phyloP scores from a whole-genome alignment of 129 eudicot genomes.

The Artemisia argyi region DNA sequence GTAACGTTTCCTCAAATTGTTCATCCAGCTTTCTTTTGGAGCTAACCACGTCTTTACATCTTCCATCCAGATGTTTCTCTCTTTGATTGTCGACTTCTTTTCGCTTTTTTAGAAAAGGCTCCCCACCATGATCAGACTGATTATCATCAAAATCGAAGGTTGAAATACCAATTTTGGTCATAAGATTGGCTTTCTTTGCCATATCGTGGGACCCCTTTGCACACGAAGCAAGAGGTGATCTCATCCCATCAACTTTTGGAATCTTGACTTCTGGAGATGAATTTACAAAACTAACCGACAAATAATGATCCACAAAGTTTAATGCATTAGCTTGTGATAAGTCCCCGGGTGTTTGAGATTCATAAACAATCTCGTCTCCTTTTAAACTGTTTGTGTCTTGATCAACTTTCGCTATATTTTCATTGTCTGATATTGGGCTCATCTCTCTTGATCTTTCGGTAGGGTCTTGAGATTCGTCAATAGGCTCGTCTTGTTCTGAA shows the following conservation, averaged over 20 bases:
- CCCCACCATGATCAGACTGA: slow-evolving; percentile 26
- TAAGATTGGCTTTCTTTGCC: slow-evolving; percentile 52
- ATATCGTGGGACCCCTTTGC: slow-evolving; percentile 50
- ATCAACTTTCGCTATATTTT: too few species aligned
- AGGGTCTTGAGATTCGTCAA: neutral
- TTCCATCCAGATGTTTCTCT: slow-evolving; percentile 22
- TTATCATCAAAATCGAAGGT: slow-evolving; percentile 66
- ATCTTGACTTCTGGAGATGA: slow-evolving; percentile 34
- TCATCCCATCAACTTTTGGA: slow-evolving; percentile 29
- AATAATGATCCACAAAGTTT: slow-evolving; percentile 63
- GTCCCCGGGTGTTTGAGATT: slow-evolving; percentile 28
- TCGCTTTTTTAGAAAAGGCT: slow-evolving; percentile 23
- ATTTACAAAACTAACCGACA: slow-evolving; percentile 45
- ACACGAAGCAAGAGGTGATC: slow-evolving; percentile 49
- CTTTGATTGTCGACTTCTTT: slow-evolving; percentile 23
- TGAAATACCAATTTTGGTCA: slow-evolving; percentile 28
- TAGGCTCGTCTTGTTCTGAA: too few species aligned
- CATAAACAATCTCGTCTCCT: too few species aligned
- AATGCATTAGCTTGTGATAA: slow-evolving; percentile 55
- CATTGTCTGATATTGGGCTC: too few species aligned
- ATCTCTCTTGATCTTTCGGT: too few species aligned
- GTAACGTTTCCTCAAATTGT: slow-evolving; percentile 30
- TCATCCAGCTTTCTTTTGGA: slow-evolving; percentile 24
- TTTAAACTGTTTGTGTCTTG: too few species aligned
- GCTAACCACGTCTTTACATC: slow-evolving; percentile 3